Evolutionary conservation across 2,329 filamentous ascomycete genomes (phyloP).

Genomic region (Diaporthe batatas): DNA sequence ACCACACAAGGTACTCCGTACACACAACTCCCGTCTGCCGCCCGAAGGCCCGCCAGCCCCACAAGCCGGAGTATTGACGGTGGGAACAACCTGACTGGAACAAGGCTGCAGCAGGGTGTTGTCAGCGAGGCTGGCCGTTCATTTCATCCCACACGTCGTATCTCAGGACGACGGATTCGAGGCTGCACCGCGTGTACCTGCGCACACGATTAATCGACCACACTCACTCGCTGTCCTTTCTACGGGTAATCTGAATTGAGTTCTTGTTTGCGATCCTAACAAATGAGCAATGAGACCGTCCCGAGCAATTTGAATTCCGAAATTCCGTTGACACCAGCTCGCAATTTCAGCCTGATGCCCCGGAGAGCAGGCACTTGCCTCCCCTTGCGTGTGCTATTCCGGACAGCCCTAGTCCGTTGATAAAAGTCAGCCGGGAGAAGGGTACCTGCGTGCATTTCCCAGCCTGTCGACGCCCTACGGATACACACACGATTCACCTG

Average conservation of each 20-base stretch:
- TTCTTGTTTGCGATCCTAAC: not conserved
- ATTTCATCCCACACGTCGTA: not conserved
- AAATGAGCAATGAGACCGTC: not conserved
- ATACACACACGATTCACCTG: not conserved
- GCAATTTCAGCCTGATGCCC: constrained; percentile 20
- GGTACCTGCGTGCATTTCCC: not conserved
- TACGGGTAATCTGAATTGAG: not conserved
- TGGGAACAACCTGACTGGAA: constrained; percentile 5
- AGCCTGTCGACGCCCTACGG: not conserved
- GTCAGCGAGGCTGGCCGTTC: constrained; percentile 23
- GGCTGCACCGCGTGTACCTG: not conserved
- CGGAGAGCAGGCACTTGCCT: not conserved
- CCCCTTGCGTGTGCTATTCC: too few species aligned
- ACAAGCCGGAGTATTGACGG: not conserved
- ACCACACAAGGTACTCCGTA: not conserved
- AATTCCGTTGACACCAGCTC: constrained; percentile 3
- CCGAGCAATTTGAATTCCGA: not conserved
- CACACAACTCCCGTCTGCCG: not conserved
- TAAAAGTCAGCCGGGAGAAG: constrained; percentile 11
- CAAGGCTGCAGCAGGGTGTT: constrained; percentile 10
- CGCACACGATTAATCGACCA: too few species aligned
- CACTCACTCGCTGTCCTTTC: not conserved
- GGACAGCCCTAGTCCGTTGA: not conserved
- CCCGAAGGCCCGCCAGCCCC: constrained; percentile 11
- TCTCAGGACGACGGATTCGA: not conserved